Evolutionary conservation across 345 rosid species (phyloP), one percentile per base, ranked within the genome.

Genomic region (Arabis alpina): DNA sequence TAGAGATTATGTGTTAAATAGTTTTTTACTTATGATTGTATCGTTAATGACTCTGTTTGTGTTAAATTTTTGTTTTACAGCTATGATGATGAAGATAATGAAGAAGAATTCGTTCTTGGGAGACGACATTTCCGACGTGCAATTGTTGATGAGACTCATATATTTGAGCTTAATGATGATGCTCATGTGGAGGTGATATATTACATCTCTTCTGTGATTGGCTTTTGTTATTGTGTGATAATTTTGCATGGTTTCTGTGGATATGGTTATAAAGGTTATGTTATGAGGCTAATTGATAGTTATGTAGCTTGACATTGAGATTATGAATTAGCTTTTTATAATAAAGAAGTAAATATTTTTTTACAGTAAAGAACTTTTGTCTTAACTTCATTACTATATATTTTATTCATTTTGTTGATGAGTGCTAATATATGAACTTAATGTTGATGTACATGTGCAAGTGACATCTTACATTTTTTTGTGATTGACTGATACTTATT

Each of bases 181-280:
- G 96, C 92, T 4, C 67, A 82, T 65, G 96, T 92, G 11, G 42
- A 86, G 50, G 96, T 82, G 37, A 80, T 77, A n/a, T 53, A 19
- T 37, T 14, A 13, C 15, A 6, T 24, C 59, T 40, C 25, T 39
- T 14, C 14, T 27, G 25, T 12, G 3, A 34, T 63, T 28, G 14
- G 5, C 13, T 42, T 13, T 6, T 43, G 47, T 43, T 43, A 13
- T 5, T 43, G 47, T n/a, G 47, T n/a, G n/a, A 41, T 41, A 4
- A 4, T n/a, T 16, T 43, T 43, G 40, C 40, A 36, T 36, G 8
- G 2, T 8, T 36, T 36, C 10, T 8, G 10, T 36, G 10, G 2
- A 6, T 6, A 4, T 0, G 37, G 37, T 5, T 32, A 45, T 61
- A 30, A 30, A 45, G 4, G 30, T 16, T 45, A 44, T 19, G 1